Percentiles rank a stretch among this genome's conserved stretches.
Conservation (phyloP, 139 green algal genomes). For the Ostreobium quekettii region DNA sequence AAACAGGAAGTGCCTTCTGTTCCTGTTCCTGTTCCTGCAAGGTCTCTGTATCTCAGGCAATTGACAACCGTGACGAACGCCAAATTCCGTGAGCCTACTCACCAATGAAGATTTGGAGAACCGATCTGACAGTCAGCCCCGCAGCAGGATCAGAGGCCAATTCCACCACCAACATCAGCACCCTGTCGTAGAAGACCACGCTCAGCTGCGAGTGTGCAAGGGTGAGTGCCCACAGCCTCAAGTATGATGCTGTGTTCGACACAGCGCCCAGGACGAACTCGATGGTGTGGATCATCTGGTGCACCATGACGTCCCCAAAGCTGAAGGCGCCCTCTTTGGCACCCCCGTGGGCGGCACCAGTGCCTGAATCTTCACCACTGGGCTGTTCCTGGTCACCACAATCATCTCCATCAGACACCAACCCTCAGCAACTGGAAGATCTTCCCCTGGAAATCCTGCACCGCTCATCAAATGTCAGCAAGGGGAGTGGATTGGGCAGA, state of each 20-base stretch:
- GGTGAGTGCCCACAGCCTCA: conserved; percentile 94
- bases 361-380: conserved; percentile 18
- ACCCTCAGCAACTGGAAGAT: background rate
- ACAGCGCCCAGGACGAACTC: conserved; percentile 98
- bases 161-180: conserved; percentile 65
- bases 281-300: conserved; percentile 96
- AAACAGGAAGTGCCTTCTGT: too few relatives aligned
- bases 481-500: too few relatives aligned
- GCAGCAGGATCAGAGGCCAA: conserved; percentile 11
- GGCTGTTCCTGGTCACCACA: conserved; percentile 9
- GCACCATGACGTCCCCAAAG: conserved; percentile 78
- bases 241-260: conserved; percentile 98
- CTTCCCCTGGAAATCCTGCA: too few relatives aligned
- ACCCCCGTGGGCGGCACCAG: conserved; percentile 27
- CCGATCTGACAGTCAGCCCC: background rate
- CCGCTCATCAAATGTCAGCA: too few relatives aligned
- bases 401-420: conserved; percentile 1
- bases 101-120: conserved; percentile 55
- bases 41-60: too few relatives aligned
- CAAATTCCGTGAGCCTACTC: too few relatives aligned
- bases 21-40: too few relatives aligned
- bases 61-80: too few relatives aligned
- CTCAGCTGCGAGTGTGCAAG: conserved; percentile 90
- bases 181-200: conserved; percentile 88
- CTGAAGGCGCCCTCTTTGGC: conserved; percentile 82